Conservation (phyloP, 805 yeast genomes). For the Yarrowia yakushimensis region DNA sequence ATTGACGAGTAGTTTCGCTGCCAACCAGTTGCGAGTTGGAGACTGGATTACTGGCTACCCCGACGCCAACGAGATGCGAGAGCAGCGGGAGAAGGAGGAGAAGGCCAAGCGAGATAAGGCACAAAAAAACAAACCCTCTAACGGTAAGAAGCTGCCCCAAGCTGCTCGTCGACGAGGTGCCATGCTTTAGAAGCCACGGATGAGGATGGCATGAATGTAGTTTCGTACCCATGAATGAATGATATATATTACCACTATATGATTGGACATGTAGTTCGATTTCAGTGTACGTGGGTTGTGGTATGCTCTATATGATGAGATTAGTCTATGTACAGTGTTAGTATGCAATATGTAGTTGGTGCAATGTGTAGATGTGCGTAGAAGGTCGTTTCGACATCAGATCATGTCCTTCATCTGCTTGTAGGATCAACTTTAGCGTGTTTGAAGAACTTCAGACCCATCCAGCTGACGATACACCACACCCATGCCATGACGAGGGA, state of each 20-base stretch:
- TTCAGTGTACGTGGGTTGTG: too few relatives aligned
- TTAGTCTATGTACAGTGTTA: slow-evolving; percentile 11
- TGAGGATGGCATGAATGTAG: neutral
- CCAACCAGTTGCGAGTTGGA: slow-evolving; percentile 34
- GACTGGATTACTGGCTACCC: neutral
- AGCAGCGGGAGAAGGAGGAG: slow-evolving; percentile 7
- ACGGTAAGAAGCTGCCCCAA: neutral
- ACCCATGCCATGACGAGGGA: slow-evolving; percentile 48
- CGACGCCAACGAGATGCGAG: slow-evolving; percentile 3
- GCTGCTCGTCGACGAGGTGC: slow-evolving; percentile 4
- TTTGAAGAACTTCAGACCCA: slow-evolving; percentile 73
- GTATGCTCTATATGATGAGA: neutral
- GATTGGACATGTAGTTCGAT: too few relatives aligned
- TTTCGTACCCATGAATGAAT: neutral
- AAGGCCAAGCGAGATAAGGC: neutral
- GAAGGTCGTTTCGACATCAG: neutral
- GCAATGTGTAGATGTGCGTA: neutral
- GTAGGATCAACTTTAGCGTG: slow-evolving; percentile 60
- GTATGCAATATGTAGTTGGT: neutral
- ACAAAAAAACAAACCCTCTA: neutral
- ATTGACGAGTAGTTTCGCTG: slow-evolving; percentile 42
- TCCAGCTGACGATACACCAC: slow-evolving; percentile 76
- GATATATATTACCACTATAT: neutral
- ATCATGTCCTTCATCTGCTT: neutral
- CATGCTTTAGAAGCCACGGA: neutral